phyloP scores from a whole-genome alignment of 129 eudicot genomes.

The Logfia minima region DNA sequence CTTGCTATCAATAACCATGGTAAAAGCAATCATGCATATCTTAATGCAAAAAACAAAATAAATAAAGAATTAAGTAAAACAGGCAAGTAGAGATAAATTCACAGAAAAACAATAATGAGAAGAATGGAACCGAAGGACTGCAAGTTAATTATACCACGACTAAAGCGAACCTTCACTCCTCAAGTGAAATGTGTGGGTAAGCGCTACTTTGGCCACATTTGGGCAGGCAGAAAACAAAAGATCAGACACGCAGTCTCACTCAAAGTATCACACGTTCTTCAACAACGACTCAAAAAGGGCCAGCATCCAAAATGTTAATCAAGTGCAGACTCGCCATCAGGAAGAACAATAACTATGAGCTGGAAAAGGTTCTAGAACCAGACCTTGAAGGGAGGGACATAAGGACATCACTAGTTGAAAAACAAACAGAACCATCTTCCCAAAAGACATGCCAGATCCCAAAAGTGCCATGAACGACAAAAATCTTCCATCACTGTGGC shows the following conservation, averaged over 20 bases:
- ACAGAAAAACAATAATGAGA: background rate
- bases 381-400: background rate
- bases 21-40: background rate
- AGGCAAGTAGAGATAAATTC: background rate
- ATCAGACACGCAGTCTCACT: background rate
- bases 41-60: background rate
- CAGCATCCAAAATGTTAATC: slow-evolving; percentile 25
- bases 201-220: background rate
- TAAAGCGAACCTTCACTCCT: background rate
- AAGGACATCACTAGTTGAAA: slow-evolving; percentile 19
- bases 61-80: background rate
- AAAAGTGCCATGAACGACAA: slow-evolving; percentile 22
- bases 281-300: slow-evolving; percentile 13
- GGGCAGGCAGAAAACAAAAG: slow-evolving; percentile 6
- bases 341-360: slow-evolving; percentile 23
- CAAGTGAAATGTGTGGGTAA: background rate
- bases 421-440: slow-evolving; percentile 40
- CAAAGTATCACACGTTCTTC: slow-evolving; percentile 10
- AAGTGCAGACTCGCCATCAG: slow-evolving; percentile 28
- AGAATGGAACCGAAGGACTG: background rate
- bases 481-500: slow-evolving; percentile 36
- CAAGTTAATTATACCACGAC: background rate
- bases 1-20: background rate
- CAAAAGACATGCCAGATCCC: slow-evolving; percentile 26
- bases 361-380: slow-evolving; percentile 1